phyloP scores from a whole-genome alignment of 2,329 filamentous ascomycete species.

The Mycosphaerella sp. region DNA sequence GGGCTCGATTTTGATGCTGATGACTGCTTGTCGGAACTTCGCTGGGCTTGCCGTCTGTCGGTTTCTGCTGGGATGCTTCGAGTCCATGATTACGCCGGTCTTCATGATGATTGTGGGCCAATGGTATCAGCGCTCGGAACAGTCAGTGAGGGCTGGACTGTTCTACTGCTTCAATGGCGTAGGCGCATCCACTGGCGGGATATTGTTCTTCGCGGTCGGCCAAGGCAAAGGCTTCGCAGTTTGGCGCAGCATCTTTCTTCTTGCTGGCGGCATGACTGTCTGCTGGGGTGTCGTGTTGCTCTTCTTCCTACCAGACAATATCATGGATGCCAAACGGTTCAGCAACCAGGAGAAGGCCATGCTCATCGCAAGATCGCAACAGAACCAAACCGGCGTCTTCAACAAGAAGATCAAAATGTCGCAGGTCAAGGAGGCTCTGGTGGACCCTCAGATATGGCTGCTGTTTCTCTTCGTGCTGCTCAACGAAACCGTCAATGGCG shows the following conservation, averaged over 20 bases:
- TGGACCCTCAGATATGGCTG: slow-evolving; percentile 54
- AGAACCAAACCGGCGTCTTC: slow-evolving; percentile 43
- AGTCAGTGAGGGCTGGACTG: slow-evolving; percentile 24
- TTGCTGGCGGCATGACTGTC: slow-evolving; percentile 57
- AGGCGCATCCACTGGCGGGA: slow-evolving; percentile 64
- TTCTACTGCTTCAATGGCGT: slow-evolving; percentile 69
- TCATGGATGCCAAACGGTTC: slow-evolving; percentile 65
- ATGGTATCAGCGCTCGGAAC: slow-evolving; percentile 63
- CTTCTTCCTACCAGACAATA: slow-evolving; percentile 60
- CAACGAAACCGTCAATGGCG: slow-evolving; percentile 51
- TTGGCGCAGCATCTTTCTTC: slow-evolving; percentile 56
- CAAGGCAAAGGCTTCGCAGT: slow-evolving; percentile 31
- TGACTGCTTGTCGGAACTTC: slow-evolving; percentile 57
- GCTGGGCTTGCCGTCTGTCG: slow-evolving; percentile 54
- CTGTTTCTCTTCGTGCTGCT: slow-evolving; percentile 39
- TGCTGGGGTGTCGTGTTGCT: slow-evolving; percentile 57
- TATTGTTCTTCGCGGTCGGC: slow-evolving; percentile 53
- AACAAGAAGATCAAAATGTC: slow-evolving; percentile 47
- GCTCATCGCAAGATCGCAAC: slow-evolving; percentile 40
- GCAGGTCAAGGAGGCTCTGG: slow-evolving; percentile 52
- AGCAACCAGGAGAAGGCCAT: slow-evolving; percentile 50
- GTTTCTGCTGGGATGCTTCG: slow-evolving; percentile 63
- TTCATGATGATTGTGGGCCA: slow-evolving; percentile 41
- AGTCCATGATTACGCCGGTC: slow-evolving; percentile 53
- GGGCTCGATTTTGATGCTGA: slow-evolving; percentile 55